Evolutionary conservation across 805 yeast species (phyloP).

Genomic region (Ogataea trehaloabstinens): DNA sequence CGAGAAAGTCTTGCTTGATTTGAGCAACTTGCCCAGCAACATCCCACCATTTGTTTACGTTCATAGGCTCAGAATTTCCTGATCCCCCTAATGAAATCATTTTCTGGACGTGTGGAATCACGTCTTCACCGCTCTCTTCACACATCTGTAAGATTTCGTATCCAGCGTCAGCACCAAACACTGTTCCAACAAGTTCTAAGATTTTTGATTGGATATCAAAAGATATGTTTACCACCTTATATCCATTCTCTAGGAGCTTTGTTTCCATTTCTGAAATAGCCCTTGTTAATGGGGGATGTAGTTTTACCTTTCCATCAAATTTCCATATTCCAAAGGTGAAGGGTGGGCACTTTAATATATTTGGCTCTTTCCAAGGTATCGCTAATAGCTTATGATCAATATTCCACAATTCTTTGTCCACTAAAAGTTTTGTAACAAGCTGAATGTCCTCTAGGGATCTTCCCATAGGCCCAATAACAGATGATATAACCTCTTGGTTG

Average conservation of each 20-base stretch:
- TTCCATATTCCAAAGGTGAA: constrained; percentile 43
- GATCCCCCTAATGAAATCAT: constrained; percentile 9
- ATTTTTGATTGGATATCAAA: constrained; percentile 37
- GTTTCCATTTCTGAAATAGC: constrained; percentile 31
- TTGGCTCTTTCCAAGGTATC: constrained; percentile 42
- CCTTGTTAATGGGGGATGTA: constrained; percentile 53
- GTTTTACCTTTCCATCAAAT: constrained; percentile 41
- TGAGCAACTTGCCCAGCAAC: constrained; percentile 32
- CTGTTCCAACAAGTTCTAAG: constrained; percentile 21
- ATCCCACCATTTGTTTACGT: constrained; percentile 39
- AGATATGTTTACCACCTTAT: constrained; percentile 49
- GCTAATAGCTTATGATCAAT: constrained; percentile 45
- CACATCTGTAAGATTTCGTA: constrained; percentile 19
- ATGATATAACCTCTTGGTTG: constrained; percentile 53
- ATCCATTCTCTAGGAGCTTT: constrained; percentile 37
- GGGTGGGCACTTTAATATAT: constrained; percentile 15
- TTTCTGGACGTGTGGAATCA: constrained; percentile 7
- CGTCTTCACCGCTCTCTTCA: constrained; percentile 25
- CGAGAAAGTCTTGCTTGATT: constrained; percentile 32
- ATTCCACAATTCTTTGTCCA: constrained; percentile 44
- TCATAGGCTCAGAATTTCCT: constrained; percentile 7
- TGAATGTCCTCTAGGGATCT: constrained; percentile 48
- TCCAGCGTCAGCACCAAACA: constrained; percentile 47
- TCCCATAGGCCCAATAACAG: constrained; percentile 59
- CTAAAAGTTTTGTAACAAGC: constrained; percentile 40